Evolutionary conservation across 2,329 filamentous ascomycete species (phyloP).

Genomic region (Fusarium protoensiforme): DNA sequence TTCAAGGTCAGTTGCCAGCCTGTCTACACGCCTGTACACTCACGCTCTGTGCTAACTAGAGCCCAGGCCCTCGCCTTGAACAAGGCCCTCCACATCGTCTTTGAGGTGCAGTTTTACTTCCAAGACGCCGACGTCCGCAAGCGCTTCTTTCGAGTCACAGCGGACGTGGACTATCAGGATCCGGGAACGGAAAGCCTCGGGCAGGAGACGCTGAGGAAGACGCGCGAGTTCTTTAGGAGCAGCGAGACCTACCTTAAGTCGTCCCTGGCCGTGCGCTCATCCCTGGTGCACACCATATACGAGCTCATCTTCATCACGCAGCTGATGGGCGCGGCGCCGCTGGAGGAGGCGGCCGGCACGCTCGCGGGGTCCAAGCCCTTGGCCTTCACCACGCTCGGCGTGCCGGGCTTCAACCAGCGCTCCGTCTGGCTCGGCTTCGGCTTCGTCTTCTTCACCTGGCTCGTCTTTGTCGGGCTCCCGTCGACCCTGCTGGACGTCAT

Average conservation of each 20-base stretch:
- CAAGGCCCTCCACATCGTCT: not conserved
- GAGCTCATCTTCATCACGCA: not conserved
- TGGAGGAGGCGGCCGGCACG: not conserved
- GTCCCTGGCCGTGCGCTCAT: not conserved
- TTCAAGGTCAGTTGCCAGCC: not conserved
- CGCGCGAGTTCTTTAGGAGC: not conserved
- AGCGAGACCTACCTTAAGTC: not conserved
- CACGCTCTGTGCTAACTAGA: not conserved
- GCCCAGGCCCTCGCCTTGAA: not conserved
- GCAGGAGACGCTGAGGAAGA: not conserved
- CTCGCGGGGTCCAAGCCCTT: not conserved
- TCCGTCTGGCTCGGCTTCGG: fast-evolving
- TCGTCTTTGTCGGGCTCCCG: not conserved
- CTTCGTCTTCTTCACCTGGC: not conserved
- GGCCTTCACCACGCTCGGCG: not conserved
- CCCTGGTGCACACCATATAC: not conserved
- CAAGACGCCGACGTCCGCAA: not conserved
- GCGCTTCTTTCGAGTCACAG: not conserved
- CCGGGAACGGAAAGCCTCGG: not conserved
- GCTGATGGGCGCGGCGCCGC: not conserved
- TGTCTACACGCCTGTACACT: not conserved
- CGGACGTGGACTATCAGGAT: not conserved
- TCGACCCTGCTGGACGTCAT: not conserved
- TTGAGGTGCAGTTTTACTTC: not conserved
- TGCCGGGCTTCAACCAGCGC: not conserved